A percentile compares a stretch with the other conserved stretches of the same genome.
These are phyloP conservation scores for Trypanosomatidae sp. DNA, from an alignment of 208 protist species.

Conservation along the genomic window DNA sequence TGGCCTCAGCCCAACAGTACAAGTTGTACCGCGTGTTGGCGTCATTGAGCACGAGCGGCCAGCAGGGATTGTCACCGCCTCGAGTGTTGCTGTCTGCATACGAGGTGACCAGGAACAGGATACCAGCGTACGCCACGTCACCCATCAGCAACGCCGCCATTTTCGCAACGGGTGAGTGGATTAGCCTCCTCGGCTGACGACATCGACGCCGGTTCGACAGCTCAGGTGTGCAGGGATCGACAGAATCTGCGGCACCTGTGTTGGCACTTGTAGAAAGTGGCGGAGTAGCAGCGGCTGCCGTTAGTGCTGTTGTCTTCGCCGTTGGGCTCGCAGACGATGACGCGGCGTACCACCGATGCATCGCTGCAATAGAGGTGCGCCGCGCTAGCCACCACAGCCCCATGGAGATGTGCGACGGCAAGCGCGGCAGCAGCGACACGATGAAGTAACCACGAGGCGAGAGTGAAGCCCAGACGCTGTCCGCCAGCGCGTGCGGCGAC, in stretches of 20 bases:
- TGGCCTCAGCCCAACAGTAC: constrained; percentile 23
- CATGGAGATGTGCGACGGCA: constrained; percentile 12
- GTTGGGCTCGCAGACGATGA: not conserved
- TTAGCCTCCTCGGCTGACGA: not conserved
- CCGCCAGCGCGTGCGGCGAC: constrained; percentile 16
- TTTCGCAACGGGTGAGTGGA: constrained; percentile 2
- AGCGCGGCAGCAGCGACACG: constrained; percentile 18
- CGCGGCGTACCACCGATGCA: constrained; percentile 13
- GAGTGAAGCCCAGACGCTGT: constrained; percentile 28
- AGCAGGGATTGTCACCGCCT: not conserved
- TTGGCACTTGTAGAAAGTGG: no score
- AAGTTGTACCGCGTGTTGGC: constrained; percentile 16
- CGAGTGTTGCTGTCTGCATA: not conserved
- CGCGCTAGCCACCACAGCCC: not conserved
- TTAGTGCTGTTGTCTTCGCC: not conserved
- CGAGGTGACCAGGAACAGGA: constrained; percentile 16
- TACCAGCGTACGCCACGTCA: constrained; percentile 13
- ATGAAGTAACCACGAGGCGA: constrained; percentile 31
- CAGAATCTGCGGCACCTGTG: constrained; percentile 1
- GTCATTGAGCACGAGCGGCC: constrained; percentile 12
- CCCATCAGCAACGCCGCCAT: not conserved
- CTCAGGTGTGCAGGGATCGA: not conserved
- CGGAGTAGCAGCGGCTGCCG: not conserved
- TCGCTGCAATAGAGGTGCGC: not conserved
- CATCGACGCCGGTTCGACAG: not conserved